A percentile compares a stretch with the other conserved stretches of the same genome.
Evolutionary conservation across 306 rosid genomes (phyloP).

Genomic region (Trifolium subterraneum): DNA sequence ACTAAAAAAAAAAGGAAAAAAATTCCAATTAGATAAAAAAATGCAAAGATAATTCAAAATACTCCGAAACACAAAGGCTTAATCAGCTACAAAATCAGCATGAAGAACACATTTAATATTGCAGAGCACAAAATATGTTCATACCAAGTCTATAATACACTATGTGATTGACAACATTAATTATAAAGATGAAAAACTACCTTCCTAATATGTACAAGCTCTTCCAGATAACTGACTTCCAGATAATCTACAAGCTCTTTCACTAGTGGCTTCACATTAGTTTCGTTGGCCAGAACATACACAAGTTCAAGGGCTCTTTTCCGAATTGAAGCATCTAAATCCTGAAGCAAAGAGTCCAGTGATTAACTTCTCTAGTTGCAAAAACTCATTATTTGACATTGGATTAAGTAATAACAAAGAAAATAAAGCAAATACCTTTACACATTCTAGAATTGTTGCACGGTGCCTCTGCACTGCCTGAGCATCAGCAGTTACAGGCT

Average conservation of each 20-base stretch:
- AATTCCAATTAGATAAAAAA: constrained; percentile 21
- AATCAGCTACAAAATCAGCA: too few species aligned
- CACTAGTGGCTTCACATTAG: constrained; percentile 83
- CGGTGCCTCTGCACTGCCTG: constrained; percentile 99
- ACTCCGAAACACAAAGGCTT: constrained; percentile 19
- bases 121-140: too few species aligned
- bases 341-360: constrained; percentile 62
- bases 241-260: constrained; percentile 91
- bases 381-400: constrained; percentile 30
- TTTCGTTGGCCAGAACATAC: constrained; percentile 82
- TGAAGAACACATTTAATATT: constrained; percentile 22
- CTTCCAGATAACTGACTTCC: constrained; percentile 84
- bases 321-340: constrained; percentile 91
- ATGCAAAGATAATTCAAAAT: constrained; percentile 29
- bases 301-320: constrained; percentile 99
- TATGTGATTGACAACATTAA: too few species aligned
- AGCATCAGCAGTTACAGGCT: constrained; percentile 87
- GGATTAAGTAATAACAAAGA: constrained; percentile 22
- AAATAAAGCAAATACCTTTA: constrained; percentile 68
- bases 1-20: constrained; percentile 18
- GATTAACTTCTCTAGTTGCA: constrained; percentile 42
- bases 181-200: too few species aligned
- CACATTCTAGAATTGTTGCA: constrained; percentile 94
- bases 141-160: too few species aligned
- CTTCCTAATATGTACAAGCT: too few species aligned